Evolutionary conservation across 2,329 filamentous ascomycete genomes (phyloP).

Genomic region (Aspergillus ibericus): DNA sequence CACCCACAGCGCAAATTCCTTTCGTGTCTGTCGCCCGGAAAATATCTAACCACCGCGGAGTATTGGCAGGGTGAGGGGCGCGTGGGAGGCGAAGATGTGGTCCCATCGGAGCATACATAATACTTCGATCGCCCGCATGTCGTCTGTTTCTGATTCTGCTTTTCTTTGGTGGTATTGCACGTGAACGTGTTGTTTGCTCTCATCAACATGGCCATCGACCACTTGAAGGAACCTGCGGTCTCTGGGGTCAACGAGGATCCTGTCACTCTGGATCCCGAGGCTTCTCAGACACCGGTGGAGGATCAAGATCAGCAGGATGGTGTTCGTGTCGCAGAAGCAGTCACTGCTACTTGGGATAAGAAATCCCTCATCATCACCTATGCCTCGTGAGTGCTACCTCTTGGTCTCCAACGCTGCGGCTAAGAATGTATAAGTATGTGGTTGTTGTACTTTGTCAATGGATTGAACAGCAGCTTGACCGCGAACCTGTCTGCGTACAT

Average conservation of each 20-base stretch:
- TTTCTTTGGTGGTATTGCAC: neutral
- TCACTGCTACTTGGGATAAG: constrained; percentile 47
- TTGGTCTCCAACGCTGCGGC: neutral
- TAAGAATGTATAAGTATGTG: constrained; percentile 39
- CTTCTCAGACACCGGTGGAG: neutral
- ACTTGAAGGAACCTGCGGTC: neutral
- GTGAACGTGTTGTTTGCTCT: neutral
- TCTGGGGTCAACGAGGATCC: neutral
- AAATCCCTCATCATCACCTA: constrained; percentile 40
- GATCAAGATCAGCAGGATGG: constrained; percentile 28
- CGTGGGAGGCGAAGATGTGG: neutral
- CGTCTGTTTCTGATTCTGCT: neutral
- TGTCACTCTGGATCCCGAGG: neutral
- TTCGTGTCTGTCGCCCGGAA: neutral
- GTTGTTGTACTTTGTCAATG: constrained; percentile 44
- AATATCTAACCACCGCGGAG: neutral
- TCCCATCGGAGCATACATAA: neutral
- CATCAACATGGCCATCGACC: neutral
- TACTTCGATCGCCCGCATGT: neutral
- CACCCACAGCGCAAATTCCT: neutral
- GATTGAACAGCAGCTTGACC: constrained; percentile 40
- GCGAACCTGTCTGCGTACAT: constrained; percentile 50
- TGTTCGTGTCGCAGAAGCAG: constrained; percentile 46
- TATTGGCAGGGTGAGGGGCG: neutral
- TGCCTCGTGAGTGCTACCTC: constrained; percentile 33